Conservation (phyloP, 345 rosid species). For the Euphorbia peplus region DNA sequence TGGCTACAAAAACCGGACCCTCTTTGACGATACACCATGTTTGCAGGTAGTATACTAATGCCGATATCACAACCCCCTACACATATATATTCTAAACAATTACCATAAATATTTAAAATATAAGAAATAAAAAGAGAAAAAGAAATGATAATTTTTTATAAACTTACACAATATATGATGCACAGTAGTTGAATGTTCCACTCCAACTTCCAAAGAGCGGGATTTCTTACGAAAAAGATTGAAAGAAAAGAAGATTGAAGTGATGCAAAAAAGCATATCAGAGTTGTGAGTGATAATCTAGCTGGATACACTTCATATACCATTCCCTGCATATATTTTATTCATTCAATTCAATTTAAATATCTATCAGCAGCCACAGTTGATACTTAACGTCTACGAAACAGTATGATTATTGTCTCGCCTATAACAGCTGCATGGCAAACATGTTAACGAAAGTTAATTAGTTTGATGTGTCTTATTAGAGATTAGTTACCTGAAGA, state of each 20-base stretch:
- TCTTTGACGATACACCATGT: slow-evolving; percentile 38
- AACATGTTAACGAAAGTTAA: too few species aligned
- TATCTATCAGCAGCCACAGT: too few species aligned
- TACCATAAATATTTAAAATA: background rate
- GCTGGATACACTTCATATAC: slow-evolving; percentile 38
- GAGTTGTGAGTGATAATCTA: slow-evolving; percentile 33
- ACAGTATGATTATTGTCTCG: too few species aligned
- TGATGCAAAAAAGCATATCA: slow-evolving; percentile 46
- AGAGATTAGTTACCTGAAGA: slow-evolving; percentile 28
- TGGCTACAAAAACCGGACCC: slow-evolving; percentile 47
- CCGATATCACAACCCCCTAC: slow-evolving; percentile 42
- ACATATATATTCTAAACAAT: background rate
- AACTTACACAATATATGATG: slow-evolving; percentile 35
- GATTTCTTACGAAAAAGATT: slow-evolving; percentile 33
- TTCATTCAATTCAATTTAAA: background rate
- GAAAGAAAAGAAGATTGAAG: slow-evolving; percentile 40
- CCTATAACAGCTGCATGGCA: too few species aligned
- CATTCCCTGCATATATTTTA: slow-evolving; percentile 14
- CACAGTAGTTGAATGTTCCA: slow-evolving; percentile 42
- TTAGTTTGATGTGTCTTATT: too few species aligned
- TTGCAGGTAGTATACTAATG: slow-evolving; percentile 29
- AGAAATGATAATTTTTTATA: background rate
- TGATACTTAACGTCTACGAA: too few species aligned
- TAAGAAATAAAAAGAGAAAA: too few species aligned
- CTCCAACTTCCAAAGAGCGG: slow-evolving; percentile 37